Evolutionary conservation across 148 eudicot genomes (phyloP).

Genomic region (Heliamphora exappendiculata): DNA sequence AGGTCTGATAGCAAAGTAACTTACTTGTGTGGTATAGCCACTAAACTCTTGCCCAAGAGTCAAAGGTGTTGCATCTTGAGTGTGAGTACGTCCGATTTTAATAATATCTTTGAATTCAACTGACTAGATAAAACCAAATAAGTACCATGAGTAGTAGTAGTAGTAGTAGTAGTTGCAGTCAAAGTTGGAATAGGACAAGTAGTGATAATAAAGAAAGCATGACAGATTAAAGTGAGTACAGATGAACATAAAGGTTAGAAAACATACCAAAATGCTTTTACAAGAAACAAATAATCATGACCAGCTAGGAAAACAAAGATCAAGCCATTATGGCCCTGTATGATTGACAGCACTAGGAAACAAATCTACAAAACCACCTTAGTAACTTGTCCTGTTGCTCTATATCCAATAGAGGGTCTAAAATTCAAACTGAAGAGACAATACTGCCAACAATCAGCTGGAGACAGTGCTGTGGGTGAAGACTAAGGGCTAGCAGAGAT

Average conservation of each 20-base stretch:
- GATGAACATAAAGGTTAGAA: background rate
- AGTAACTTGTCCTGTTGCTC: background rate
- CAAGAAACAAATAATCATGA: background rate
- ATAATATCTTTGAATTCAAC: slow-evolving; percentile 81
- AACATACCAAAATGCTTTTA: slow-evolving; percentile 1
- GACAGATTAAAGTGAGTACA: background rate
- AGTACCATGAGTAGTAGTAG: too few relatives aligned
- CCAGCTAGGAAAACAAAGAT: background rate
- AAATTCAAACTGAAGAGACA: too few relatives aligned
- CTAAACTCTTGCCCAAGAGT: slow-evolving; percentile 99
- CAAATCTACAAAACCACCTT: background rate
- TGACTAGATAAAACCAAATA: slow-evolving; percentile 33
- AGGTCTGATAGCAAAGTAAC: slow-evolving; percentile 18
- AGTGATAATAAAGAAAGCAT: background rate
- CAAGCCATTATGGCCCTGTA: background rate
- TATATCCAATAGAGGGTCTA: too few relatives aligned
- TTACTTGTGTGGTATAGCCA: slow-evolving; percentile 91
- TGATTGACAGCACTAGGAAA: background rate
- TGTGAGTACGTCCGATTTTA: slow-evolving; percentile 97
- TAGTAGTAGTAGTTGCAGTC: background rate
- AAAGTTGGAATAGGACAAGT: background rate
- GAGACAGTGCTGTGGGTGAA: too few relatives aligned
- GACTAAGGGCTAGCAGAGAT: too few relatives aligned
- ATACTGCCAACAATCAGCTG: too few relatives aligned
- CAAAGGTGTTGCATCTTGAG: slow-evolving; percentile 99